Percentiles rank a stretch among this genome's conserved stretches.
Conservation (phyloP, 2,329 filamentous ascomycete genomes). For the Phialophora verrucosa region DNA sequence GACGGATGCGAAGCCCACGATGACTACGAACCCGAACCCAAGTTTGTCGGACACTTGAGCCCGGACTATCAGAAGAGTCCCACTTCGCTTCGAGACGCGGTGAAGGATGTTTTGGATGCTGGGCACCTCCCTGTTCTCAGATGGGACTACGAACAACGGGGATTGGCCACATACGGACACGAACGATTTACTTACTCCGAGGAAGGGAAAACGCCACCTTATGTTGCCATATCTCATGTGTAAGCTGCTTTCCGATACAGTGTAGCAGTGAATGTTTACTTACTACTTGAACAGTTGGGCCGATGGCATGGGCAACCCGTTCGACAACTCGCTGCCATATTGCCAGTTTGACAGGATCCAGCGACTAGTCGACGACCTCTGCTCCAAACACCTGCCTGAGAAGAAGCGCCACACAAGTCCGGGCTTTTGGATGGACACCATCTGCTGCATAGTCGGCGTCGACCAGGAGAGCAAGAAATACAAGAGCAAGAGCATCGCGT, state of each 20-base stretch:
- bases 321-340: neutral
- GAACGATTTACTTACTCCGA: conserved; percentile 1
- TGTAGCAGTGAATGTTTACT: neutral
- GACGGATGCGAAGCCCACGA: neutral
- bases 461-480: neutral
- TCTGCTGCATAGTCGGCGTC: conserved; percentile 1
- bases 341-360: conserved; percentile 7
- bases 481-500: conserved; percentile 2
- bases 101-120: conserved; percentile 1
- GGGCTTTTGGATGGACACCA: conserved; percentile 4
- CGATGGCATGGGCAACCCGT: conserved; percentile 3
- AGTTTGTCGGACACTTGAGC: neutral
- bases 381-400: neutral
- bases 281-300: neutral
- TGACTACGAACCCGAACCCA: conserved; percentile 4
- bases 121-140: neutral
- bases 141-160: conserved; percentile 2
- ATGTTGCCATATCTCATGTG: conserved; percentile 5
- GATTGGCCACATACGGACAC: neutral
- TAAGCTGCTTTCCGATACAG: neutral
- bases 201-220: conserved; percentile 1
- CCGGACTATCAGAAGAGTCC: conserved; percentile 2
- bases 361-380: neutral
- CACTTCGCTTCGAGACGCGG: neutral
- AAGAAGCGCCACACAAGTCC: conserved; percentile 1